Evolutionary conservation across 1,284 basidiomycete species (phyloP), one percentile per base, ranked within the genome.

Genomic region (Testicularia cyperi): DNA sequence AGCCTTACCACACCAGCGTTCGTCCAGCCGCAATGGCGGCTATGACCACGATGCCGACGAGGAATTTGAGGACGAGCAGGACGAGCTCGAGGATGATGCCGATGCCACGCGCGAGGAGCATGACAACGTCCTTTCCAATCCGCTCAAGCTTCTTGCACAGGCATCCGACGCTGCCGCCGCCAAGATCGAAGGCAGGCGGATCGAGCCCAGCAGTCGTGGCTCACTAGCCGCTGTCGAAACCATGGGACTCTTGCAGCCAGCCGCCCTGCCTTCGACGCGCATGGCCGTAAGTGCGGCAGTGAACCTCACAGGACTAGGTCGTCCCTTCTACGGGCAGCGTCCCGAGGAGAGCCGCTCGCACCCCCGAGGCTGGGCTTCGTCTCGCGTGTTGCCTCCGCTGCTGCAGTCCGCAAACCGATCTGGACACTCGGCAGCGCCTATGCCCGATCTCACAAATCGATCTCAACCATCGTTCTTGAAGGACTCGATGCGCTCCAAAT

Each of bases 111-210:
- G 47, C 14, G 51, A 60, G 23, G 55, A 66, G 25, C 53, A 67
- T 23, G 60, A 56, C 24, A 63, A 69, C 19, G 68, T 70, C 16
- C 44, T 70, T 5, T 68, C 65, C 21, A 68, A 62, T 19, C 68
- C 68, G 25, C 63, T 70, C 33, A 56, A 58, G 27, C 41, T 70
- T 25, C 49, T 70, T 3, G 68, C 68, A 0, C 63, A 70, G 39
- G 68, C 68, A 1, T 68, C 65, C 2, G 64, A 60, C 30, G 65
- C 65, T 20, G 65, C 65, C 20, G 61, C 61, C 16, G 54, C 49
- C 14, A 44, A 51, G 28, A 62, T 63, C 24, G 53, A 54, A 18
- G 49, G 53, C 31, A 52, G 63, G 5, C 30, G 47, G 9, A 46
- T 55, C 37, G 65, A 55, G 15, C 30, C 53, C 2, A 45, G 44